Evolutionary conservation across 305 asterid species (phyloP).

Genomic region (Fraxinus baroniana): DNA sequence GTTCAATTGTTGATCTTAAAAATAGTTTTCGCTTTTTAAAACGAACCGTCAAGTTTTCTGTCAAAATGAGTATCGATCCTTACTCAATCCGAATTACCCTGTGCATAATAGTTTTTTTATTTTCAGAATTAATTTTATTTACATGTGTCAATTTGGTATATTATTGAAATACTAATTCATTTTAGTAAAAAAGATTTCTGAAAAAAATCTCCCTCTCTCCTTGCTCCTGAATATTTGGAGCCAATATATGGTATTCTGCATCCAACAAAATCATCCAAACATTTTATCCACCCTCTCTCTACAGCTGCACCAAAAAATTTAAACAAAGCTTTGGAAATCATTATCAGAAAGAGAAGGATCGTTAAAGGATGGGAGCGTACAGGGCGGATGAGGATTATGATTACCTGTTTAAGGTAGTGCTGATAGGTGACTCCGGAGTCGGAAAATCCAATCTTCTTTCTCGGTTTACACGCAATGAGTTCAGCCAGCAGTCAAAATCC

Average conservation of each 20-base stretch:
- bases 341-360: not conserved
- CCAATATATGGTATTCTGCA: not conserved
- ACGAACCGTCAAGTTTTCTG: too few relatives aligned
- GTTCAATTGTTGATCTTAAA: too few relatives aligned
- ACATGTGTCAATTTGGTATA: not conserved
- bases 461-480: constrained; percentile 71
- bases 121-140: not conserved
- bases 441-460: constrained; percentile 82
- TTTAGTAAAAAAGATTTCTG: not conserved
- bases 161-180: not conserved
- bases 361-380: constrained; percentile 49
- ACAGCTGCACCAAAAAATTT: not conserved
- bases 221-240: not conserved
- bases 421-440: constrained; percentile 85
- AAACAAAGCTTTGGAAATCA: not conserved
- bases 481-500: constrained; percentile 78
- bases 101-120: too few relatives aligned
- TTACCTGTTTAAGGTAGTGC: constrained; percentile 80
- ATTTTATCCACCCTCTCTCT: not conserved
- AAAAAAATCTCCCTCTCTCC: not conserved
- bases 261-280: not conserved
- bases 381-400: constrained; percentile 90
- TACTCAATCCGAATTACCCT: not conserved
- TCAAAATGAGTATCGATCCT: not conserved
- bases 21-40: too few relatives aligned